These are phyloP conservation scores for Aspergillus cavernicola DNA, from an alignment of 495 filamentous ascomycete genomes.

Conservation along the genomic window DNA sequence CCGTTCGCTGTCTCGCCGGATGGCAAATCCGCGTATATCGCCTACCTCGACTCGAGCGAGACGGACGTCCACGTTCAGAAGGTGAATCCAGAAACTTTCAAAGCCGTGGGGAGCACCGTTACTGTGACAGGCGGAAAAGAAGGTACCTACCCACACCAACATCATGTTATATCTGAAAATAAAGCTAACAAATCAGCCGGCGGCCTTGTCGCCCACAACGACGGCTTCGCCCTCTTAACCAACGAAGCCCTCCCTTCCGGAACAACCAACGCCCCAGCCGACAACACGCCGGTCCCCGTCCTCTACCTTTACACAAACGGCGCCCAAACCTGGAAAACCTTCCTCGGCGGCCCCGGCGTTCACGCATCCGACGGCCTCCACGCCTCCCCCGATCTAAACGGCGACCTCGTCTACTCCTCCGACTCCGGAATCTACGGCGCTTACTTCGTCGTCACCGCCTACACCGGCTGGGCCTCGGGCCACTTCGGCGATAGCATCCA, in stretches of 20 bases:
- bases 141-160: constrained; percentile 16
- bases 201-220: constrained; percentile 52
- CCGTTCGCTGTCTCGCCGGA: constrained; percentile 50
- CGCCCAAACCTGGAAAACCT: constrained; percentile 47
- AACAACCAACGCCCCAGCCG: constrained; percentile 41
- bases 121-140: constrained; percentile 45
- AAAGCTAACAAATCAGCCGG: constrained; percentile 30
- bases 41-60: constrained; percentile 47
- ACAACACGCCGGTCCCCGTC: constrained; percentile 42
- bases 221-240: constrained; percentile 53
- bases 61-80: constrained; percentile 48
- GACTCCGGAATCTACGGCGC: constrained; percentile 48
- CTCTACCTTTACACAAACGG: constrained; percentile 48
- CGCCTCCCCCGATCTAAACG: constrained; percentile 50
- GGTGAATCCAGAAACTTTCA: constrained; percentile 42
- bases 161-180: background rate
- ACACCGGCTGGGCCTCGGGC: constrained; percentile 44
- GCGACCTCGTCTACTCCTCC: constrained; percentile 52
- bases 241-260: constrained; percentile 46
- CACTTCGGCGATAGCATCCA: constrained; percentile 54
- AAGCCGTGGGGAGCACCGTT: constrained; percentile 40
- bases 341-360: constrained; percentile 48
- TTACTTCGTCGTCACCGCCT: constrained; percentile 54
- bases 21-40: constrained; percentile 49
- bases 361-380: constrained; percentile 38